Evolutionary conservation across 2,329 filamentous ascomycete species (phyloP).

Genomic region (Cercospora zeina): DNA sequence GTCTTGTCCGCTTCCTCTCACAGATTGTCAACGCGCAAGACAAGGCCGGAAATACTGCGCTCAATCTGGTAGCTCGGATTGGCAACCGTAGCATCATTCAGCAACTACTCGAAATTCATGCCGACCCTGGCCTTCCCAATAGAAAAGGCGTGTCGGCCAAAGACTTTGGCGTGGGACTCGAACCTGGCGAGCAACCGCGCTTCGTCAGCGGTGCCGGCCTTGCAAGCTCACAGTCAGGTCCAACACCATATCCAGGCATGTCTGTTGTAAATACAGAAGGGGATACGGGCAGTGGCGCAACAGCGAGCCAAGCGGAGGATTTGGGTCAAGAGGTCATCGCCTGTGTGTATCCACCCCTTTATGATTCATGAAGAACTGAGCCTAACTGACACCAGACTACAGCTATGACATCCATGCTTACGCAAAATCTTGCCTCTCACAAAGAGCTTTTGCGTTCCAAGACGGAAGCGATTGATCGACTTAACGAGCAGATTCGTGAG

Average conservation of each 20-base stretch:
- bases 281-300: conserved; percentile 47
- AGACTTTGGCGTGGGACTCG: conserved; percentile 89
- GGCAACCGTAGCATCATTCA: conserved; percentile 93
- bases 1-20: conserved; percentile 88
- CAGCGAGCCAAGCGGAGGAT: conserved; percentile 60
- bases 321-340: conserved; percentile 77
- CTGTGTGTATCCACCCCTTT: conserved; percentile 57
- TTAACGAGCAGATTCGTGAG: conserved; percentile 77
- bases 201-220: conserved; percentile 29
- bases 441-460: conserved; percentile 78
- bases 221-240: conserved; percentile 22
- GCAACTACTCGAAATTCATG: conserved; percentile 92
- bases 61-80: conserved; percentile 90
- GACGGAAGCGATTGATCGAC: conserved; percentile 76
- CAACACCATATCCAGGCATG: conserved; percentile 22
- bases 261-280: conserved; percentile 31
- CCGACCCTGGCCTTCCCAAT: conserved; percentile 89
- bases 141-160: conserved; percentile 81
- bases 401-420: conserved; percentile 81
- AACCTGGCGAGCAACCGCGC: conserved; percentile 49
- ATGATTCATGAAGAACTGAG: conserved; percentile 16
- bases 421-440: conserved; percentile 75
- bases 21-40: conserved; percentile 97
- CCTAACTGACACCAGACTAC: conserved; percentile 31
- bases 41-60: conserved; percentile 87